Conservation (phyloP, 2,329 filamentous ascomycete genomes). For the Fusarium azukiicola region DNA sequence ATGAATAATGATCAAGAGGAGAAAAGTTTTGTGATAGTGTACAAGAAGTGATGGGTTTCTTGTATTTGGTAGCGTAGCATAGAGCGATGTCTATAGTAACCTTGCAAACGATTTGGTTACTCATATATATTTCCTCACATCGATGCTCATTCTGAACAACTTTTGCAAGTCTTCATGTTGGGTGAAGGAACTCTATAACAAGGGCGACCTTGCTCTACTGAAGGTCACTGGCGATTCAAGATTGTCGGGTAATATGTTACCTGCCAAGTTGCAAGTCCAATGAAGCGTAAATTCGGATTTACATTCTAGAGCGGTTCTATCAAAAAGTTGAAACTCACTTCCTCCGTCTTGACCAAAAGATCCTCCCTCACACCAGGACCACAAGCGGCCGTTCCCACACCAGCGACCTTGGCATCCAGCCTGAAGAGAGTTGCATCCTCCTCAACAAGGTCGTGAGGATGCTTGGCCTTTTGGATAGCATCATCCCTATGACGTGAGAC, state of each 20-base stretch:
- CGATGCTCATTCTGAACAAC: background rate
- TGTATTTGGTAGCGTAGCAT: background rate
- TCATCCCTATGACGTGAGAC: slow-evolving; percentile 74
- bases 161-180: too few species aligned
- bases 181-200: too few species aligned
- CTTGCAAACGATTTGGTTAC: background rate
- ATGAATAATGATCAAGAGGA: background rate
- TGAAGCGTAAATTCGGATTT: background rate
- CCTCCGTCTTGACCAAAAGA: slow-evolving; percentile 65
- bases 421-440: slow-evolving; percentile 69
- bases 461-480: slow-evolving; percentile 78
- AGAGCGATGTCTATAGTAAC: slow-evolving; percentile 11
- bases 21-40: slow-evolving; percentile 12
- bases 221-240: too few species aligned
- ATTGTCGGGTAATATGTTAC: too few species aligned
- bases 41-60: slow-evolving; percentile 5
- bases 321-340: slow-evolving; percentile 66
- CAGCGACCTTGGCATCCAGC: slow-evolving; percentile 70
- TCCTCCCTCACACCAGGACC: slow-evolving; percentile 71
- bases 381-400: slow-evolving; percentile 72
- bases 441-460: slow-evolving; percentile 81
- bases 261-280: background rate
- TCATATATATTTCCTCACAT: background rate
- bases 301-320: slow-evolving; percentile 56
- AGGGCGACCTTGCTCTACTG: too few species aligned